Percentiles rank a stretch among this genome's conserved stretches.
Evolutionary conservation across 106 monocot species (phyloP).

Genomic region (Dioscorea alata): DNA sequence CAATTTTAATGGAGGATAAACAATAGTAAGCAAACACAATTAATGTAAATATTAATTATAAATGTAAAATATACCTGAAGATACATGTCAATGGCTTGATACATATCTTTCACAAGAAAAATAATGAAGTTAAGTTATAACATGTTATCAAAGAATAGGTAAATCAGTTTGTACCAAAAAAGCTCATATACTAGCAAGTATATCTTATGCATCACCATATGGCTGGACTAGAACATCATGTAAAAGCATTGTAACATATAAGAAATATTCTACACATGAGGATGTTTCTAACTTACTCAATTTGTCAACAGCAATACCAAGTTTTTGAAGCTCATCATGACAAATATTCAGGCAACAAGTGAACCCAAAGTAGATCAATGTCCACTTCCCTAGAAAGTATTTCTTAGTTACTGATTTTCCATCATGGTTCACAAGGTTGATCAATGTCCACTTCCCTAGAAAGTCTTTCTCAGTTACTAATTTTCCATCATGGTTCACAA

Average conservation of each 20-base stretch:
- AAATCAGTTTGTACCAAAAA: too few species aligned
- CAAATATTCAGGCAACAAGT: slow-evolving; percentile 99
- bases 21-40: neutral
- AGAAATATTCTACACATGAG: too few species aligned
- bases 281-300: slow-evolving; percentile 51
- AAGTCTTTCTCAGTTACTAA: slow-evolving; percentile 75
- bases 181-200: too few species aligned
- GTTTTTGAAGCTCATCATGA: slow-evolving; percentile 91
- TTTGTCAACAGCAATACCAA: slow-evolving; percentile 73
- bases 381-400: too few species aligned
- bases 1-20: neutral
- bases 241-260: too few species aligned
- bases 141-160: too few species aligned
- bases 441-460: slow-evolving; percentile 87
- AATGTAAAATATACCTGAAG: slow-evolving; percentile 43
- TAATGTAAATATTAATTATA: neutral
- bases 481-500: slow-evolving; percentile 78
- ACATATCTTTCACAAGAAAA: too few species aligned
- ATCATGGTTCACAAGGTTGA: too few species aligned
- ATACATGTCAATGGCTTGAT: slow-evolving; percentile 79
- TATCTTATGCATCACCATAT: too few species aligned
- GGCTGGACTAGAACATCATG: too few species aligned
- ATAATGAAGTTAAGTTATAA: too few species aligned
- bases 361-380: slow-evolving; percentile 95
- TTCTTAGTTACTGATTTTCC: too few species aligned